Percentiles rank a stretch among this genome's conserved stretches.
These are phyloP conservation scores for Oryza rufipogon DNA, from an alignment of 176 grass and related monocot species.

Conservation along the genomic window DNA sequence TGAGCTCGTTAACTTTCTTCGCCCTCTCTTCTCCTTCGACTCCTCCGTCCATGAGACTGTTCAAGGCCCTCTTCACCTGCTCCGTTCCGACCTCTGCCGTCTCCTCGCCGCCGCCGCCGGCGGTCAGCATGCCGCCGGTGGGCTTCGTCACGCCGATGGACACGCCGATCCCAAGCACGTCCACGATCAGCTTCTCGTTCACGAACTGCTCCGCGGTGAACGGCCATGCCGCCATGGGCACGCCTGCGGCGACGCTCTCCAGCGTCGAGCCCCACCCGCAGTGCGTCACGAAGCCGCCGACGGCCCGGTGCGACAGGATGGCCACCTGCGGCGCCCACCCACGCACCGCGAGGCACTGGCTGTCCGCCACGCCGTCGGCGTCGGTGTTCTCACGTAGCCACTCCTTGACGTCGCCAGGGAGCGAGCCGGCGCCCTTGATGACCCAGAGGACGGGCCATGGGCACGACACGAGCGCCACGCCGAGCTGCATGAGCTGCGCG, in stretches of 20 bases:
- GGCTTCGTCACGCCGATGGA: constrained; percentile 49
- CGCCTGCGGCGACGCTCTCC: constrained; percentile 48
- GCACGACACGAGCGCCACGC: constrained; percentile 51
- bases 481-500: constrained; percentile 56
- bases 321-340: constrained; percentile 69
- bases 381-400: constrained; percentile 54
- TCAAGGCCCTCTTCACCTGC: constrained; percentile 40
- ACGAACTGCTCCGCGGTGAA: constrained; percentile 67
- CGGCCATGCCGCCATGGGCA: constrained; percentile 67
- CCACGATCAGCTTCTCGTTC: constrained; percentile 66
- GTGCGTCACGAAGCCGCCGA: constrained; percentile 71
- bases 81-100: constrained; percentile 22
- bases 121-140: background rate
- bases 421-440: constrained; percentile 38
- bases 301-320: constrained; percentile 60
- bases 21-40: constrained; percentile 28
- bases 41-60: constrained; percentile 48
- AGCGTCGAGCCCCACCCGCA: constrained; percentile 80
- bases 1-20: background rate
- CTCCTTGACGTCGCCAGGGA: constrained; percentile 33
- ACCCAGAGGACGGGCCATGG: constrained; percentile 62
- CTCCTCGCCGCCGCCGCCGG: background rate
- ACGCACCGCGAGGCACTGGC: constrained; percentile 46
- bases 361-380: background rate
- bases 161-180: constrained; percentile 54